phyloP scores from a whole-genome alignment of 768 basidiomycete genomes.

The Russula virescens region DNA sequence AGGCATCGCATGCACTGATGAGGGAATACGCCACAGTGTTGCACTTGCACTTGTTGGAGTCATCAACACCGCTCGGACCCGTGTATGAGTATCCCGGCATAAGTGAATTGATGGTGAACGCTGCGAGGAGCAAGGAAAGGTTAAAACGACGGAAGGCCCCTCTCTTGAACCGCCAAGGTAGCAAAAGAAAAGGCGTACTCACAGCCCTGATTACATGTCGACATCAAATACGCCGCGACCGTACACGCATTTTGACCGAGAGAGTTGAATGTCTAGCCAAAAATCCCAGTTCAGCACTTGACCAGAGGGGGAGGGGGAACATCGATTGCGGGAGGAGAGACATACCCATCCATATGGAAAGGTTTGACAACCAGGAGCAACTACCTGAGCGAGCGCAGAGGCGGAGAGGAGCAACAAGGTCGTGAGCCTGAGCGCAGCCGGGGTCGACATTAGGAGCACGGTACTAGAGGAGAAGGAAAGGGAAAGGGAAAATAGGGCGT shows the following conservation, averaged over 20 bases:
- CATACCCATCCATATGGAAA: conserved; percentile 3
- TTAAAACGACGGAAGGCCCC: background rate
- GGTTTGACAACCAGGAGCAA: conserved; percentile 2
- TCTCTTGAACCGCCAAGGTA: background rate
- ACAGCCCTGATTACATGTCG: conserved; percentile 13
- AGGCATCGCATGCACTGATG: conserved; percentile 18
- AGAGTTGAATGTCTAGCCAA: conserved; percentile 1
- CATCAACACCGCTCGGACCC: background rate
- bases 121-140: background rate
- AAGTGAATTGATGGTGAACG: conserved; percentile 2
- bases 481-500: background rate
- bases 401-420: background rate
- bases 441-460: background rate
- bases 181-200: background rate
- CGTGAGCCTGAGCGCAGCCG: background rate
- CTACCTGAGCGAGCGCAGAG: background rate
- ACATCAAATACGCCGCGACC: conserved; percentile 3
- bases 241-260: conserved; percentile 11
- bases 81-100: background rate
- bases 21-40: conserved; percentile 10
- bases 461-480: background rate
- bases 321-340: background rate
- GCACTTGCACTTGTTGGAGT: conserved; percentile 12
- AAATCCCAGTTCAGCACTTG: background rate
- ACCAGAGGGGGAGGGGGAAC: no score